These are phyloP conservation scores for Cyamopsis tetragonoloba DNA, from an alignment of 306 rosid genomes.

Conservation along the genomic window DNA sequence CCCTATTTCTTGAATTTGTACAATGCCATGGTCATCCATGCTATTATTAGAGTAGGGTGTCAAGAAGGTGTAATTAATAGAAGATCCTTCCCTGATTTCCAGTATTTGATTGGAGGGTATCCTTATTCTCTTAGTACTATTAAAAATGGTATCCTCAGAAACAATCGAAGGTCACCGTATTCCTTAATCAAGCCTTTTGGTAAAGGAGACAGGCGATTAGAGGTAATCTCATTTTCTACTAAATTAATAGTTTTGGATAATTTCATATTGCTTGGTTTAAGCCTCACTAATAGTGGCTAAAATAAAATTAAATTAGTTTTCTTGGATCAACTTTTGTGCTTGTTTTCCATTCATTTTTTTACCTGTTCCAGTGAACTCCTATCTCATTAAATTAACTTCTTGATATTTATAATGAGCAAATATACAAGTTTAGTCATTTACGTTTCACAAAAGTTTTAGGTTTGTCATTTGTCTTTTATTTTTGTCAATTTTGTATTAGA, in stretches of 20 bases:
- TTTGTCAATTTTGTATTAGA: too few species aligned
- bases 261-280: not conserved
- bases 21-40: conserved; percentile 92
- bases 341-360: not conserved
- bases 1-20: conserved; percentile 82
- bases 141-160: conserved; percentile 77
- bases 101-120: conserved; percentile 76
- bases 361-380: not conserved
- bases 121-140: conserved; percentile 64
- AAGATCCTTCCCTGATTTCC: conserved; percentile 72
- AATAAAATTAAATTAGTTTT: not conserved
- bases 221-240: conserved; percentile 52
- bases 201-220: conserved; percentile 52
- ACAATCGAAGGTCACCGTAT: conserved; percentile 78
- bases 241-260: not conserved
- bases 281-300: not conserved
- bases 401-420: too few species aligned
- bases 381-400: not conserved
- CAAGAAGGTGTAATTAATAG: conserved; percentile 67
- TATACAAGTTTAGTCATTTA: too few species aligned
- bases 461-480: too few species aligned
- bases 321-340: not conserved
- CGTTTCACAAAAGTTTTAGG: too few species aligned
- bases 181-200: conserved; percentile 69
- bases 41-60: conserved; percentile 60